phyloP scores from a whole-genome alignment of 176 grass and related monocot species.

The Elaeis guineensis region DNA sequence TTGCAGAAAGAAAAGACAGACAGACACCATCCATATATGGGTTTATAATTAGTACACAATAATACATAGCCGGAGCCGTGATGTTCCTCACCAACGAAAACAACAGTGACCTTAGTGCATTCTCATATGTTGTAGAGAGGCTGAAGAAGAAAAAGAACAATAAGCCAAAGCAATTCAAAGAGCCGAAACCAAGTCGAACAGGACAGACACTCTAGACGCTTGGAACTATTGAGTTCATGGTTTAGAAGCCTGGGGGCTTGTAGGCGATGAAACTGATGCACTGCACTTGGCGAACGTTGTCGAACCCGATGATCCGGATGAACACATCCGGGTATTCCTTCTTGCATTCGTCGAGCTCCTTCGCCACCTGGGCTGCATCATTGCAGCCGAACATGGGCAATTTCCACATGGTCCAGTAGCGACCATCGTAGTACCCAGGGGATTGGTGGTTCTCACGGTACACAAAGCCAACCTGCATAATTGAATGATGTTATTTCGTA shows the following conservation, averaged over 20 bases:
- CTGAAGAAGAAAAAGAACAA: slow-evolving; percentile 11
- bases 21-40: no score
- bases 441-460: slow-evolving; percentile 40
- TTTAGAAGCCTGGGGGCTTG: slow-evolving; percentile 29
- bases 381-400: slow-evolving; percentile 87
- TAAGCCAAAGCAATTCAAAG: slow-evolving; percentile 6
- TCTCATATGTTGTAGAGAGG: slow-evolving; percentile 22
- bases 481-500: neutral
- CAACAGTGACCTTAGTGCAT: slow-evolving; percentile 9
- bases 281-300: slow-evolving; percentile 64
- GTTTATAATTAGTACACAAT: no score
- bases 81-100: slow-evolving; percentile 25
- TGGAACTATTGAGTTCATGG: no score
- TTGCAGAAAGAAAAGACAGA: no score
- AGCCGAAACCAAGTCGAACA: slow-evolving; percentile 21
- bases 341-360: slow-evolving; percentile 46
- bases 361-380: slow-evolving; percentile 43
- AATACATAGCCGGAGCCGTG: slow-evolving; percentile 11
- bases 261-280: slow-evolving; percentile 63
- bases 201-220: no score
- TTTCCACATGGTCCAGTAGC: slow-evolving; percentile 99
- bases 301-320: slow-evolving; percentile 58
- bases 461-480: slow-evolving; percentile 31
- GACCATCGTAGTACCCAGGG: slow-evolving; percentile 63
- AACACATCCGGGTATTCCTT: slow-evolving; percentile 35